Evolutionary conservation across 768 basidiomycete genomes (phyloP).

Genomic region (Cyclocybe cylindracea): DNA sequence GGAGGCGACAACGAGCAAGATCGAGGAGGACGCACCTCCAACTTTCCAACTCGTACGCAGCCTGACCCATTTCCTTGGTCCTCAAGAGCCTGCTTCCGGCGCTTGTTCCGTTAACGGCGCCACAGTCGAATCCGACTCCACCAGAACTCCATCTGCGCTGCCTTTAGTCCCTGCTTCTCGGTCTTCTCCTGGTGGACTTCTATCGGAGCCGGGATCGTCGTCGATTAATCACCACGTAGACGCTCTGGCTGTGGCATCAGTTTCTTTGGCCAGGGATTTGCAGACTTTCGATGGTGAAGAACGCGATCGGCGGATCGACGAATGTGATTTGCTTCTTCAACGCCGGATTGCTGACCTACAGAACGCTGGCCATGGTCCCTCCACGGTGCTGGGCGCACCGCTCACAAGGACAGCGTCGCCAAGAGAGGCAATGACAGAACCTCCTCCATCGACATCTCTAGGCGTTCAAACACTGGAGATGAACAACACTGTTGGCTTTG

Average conservation of each 20-base stretch:
- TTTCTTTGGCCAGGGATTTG: constrained; percentile 15
- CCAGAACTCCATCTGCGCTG: no score
- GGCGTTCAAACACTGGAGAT: not conserved
- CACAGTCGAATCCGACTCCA: no score
- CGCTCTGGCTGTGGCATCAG: constrained; percentile 14
- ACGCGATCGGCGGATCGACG: constrained; percentile 8
- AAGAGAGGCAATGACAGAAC: constrained; percentile 2
- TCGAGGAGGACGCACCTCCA: no score
- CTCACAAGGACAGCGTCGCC: not conserved
- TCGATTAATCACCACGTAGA: constrained; percentile 15
- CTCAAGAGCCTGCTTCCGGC: no score
- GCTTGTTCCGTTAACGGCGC: no score
- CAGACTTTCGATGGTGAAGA: constrained; percentile 13
- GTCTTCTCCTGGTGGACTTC: not conserved
- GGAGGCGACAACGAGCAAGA: no score
- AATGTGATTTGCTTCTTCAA: constrained; percentile 11
- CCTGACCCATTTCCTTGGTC: no score
- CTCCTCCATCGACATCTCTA: not conserved
- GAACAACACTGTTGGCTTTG: not conserved
- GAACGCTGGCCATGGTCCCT: not conserved
- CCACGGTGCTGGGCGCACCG: not conserved
- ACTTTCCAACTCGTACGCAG: no score
- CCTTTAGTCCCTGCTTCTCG: not conserved
- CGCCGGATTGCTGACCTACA: constrained; percentile 12
- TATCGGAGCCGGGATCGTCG: constrained; percentile 10